Base-by-base conservation (phyloP, 306 rosid genomes). In the Glycine latifolia region DNA sequence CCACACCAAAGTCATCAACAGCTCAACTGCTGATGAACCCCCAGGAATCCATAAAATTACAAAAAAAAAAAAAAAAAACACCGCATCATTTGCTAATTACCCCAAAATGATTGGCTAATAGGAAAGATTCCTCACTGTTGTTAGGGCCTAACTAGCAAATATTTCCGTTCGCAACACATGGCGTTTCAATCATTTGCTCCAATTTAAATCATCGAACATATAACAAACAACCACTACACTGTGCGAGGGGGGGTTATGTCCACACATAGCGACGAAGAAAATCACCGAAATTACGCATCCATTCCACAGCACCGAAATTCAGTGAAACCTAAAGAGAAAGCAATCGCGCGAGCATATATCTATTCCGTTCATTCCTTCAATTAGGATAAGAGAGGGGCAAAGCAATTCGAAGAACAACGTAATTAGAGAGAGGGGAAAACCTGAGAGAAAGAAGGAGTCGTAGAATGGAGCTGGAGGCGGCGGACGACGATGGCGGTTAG, bases 101-200 rank as follows among this genome's bases (percentile, higher is more conserved):
- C 49, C 49, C 62, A 10, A 75, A 67, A 61, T 9, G 49, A 74
- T 44, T 10, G 59, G 41, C 76, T 5, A 59, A 63, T 78, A 66
- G 4, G 47, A 67, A 76, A 81, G 81, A 80, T 86, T 83, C 31
- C 78, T 43, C 71, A 80, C 60, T 67, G 41, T 4, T 3, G 4
- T 58, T 79, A 49, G 20, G 20, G 83, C 87, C 85, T 26, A 26
- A 26, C 31, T 72, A 79, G 76, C 71, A 62, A 20, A 74, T 41
- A 73, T 46, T 26, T 9, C 8, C 26, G 48, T 75, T 43, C 20
- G 15, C 41, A 73, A 67, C 77, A 33, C 8, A 10, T 50, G 14
- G 5, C 15, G n/a, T 41, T 66, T 33, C 61, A 16, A 14, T 10
- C 59, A n/a, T n/a, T 37, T 10, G 49, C 53, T 50, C 52, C 76